These are phyloP conservation scores for Ilex asprella DNA, from an alignment of 257 asterid genomes.

Conservation along the genomic window DNA sequence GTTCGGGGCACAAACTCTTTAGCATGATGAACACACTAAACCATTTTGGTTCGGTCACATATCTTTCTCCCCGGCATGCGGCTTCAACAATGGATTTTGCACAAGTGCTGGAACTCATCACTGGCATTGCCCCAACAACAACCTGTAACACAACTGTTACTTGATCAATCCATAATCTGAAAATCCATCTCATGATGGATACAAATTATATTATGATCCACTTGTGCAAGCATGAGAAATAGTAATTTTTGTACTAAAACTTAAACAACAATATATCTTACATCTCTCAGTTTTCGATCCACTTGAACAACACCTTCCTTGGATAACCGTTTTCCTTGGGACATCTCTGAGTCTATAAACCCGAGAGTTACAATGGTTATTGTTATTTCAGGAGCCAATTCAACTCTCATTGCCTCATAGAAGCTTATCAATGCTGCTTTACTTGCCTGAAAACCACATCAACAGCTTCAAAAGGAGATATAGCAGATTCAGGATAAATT, in stretches of 20 bases:
- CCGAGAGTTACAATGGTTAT: constrained; percentile 19
- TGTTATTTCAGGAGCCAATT: constrained; percentile 16
- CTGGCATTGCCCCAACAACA: constrained; percentile 7
- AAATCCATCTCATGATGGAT: too few species aligned
- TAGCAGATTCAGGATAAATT: neutral
- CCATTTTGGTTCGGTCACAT: too few species aligned
- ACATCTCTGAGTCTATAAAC: constrained; percentile 16
- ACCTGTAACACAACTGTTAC: too few species aligned
- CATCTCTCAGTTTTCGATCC: neutral
- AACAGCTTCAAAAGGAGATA: neutral
- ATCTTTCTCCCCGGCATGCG: too few species aligned
- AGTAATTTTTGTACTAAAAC: too few species aligned
- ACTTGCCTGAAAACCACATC: constrained; percentile 9
- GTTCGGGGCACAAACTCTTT: too few species aligned
- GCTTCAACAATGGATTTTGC: too few species aligned
- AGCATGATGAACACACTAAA: neutral
- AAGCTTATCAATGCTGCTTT: constrained; percentile 19
- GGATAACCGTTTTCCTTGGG: constrained; percentile 14
- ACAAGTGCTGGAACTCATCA: constrained; percentile 9
- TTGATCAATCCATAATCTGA: too few species aligned
- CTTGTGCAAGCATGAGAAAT: too few species aligned
- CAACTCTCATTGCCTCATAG: constrained; percentile 17
- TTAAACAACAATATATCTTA: too few species aligned
- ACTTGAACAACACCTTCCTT: constrained; percentile 5
- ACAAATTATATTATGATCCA: too few species aligned